phyloP scores from a whole-genome alignment of 176 grass and related monocot genomes.

The Carex parvula region DNA sequence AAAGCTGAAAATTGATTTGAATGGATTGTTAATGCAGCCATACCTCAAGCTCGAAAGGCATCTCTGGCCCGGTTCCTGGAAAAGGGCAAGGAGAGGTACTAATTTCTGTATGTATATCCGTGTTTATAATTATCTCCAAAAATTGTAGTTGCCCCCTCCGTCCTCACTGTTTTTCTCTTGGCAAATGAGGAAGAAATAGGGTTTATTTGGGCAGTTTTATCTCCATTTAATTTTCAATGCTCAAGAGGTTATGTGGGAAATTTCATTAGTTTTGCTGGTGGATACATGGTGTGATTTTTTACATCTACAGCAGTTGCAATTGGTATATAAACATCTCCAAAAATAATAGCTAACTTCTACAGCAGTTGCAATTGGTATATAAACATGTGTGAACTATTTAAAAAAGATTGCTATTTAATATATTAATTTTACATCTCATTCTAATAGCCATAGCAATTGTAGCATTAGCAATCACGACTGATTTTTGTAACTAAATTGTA shows the following conservation, averaged over 20 bases:
- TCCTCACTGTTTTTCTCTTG: neutral
- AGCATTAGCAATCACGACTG: too few relatives aligned
- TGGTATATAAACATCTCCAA: too few relatives aligned
- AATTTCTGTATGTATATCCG: neutral
- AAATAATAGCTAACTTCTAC: too few relatives aligned
- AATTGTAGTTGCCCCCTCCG: neutral
- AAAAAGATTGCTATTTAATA: too few relatives aligned
- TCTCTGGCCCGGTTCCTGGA: constrained; percentile 66
- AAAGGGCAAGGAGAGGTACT: constrained; percentile 58
- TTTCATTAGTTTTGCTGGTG: neutral
- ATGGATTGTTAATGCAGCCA: constrained; percentile 30
- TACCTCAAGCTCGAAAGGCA: constrained; percentile 47
- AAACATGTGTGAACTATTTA: too few relatives aligned
- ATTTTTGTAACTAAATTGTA: too few relatives aligned
- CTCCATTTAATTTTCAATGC: neutral
- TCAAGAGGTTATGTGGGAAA: neutral
- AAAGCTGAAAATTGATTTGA: neutral
- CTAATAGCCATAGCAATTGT: too few relatives aligned
- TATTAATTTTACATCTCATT: too few relatives aligned
- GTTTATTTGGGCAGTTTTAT: neutral
- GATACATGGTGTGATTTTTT: neutral
- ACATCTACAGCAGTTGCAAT: too few relatives aligned
- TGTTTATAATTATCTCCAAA: neutral
- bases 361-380: too few relatives aligned
- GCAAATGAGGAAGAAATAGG: neutral